Percentiles rank a stretch among this genome's conserved stretches.
These are phyloP conservation scores for Erigeron canadensis DNA, from an alignment of 129 eudicot genomes.

Conservation along the genomic window DNA sequence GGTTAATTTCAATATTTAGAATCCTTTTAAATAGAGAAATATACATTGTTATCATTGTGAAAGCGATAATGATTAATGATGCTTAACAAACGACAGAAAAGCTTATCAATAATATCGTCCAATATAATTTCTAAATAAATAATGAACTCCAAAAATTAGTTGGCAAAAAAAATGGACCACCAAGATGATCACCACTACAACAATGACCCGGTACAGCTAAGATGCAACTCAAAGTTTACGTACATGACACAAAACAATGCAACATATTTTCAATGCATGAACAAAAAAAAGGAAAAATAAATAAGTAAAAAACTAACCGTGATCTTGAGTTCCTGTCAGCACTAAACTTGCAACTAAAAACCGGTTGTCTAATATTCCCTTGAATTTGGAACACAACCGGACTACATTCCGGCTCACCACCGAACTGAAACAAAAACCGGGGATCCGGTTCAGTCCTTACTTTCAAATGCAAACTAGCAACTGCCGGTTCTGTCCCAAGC, in stretches of 20 bases:
- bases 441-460: conserved; percentile 93
- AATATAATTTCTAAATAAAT: neutral
- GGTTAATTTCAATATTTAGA: too few species aligned
- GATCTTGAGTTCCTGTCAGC: conserved; percentile 85
- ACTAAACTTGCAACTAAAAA: conserved; percentile 91
- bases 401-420: conserved; percentile 94
- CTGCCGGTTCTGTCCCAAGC: conserved; percentile 49
- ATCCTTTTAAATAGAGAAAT: neutral
- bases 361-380: conserved; percentile 92
- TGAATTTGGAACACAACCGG: conserved; percentile 91
- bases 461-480: conserved; percentile 48
- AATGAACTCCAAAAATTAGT: neutral
- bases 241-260: neutral
- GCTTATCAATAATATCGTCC: neutral
- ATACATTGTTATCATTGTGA: neutral
- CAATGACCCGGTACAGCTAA: conserved; percentile 24
- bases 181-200: conserved; percentile 17
- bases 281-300: neutral
- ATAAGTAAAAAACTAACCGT: conserved; percentile 55
- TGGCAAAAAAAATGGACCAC: conserved; percentile 20
- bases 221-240: conserved; percentile 18
- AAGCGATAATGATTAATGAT: neutral
- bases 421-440: conserved; percentile 87
- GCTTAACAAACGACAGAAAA: neutral
- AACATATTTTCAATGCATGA: conserved; percentile 5